These are phyloP conservation scores for Pythium vanterpoolii DNA, from an alignment of 352 stramenopile genomes.

Conservation along the genomic window DNA sequence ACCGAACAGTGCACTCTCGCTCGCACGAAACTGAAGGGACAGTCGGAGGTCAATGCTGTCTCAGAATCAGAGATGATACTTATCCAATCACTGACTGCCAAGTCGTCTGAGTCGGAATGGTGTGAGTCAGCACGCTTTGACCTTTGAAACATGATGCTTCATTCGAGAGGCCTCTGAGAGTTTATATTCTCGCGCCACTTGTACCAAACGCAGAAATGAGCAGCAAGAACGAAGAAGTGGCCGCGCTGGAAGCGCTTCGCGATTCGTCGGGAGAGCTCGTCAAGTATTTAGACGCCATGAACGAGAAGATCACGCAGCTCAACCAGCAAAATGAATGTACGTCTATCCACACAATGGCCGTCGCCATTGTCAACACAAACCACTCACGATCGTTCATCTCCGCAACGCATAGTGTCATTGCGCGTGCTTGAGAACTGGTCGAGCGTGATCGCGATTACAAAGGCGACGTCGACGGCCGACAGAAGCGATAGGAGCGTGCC, in stretches of 20 bases:
- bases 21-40: slow-evolving; percentile 1
- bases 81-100: slow-evolving; percentile 10
- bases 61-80: slow-evolving; percentile 17
- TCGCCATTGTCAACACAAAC: neutral
- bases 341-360: slow-evolving; percentile 7
- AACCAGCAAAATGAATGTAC: slow-evolving; percentile 82
- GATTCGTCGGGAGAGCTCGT: slow-evolving; percentile 77
- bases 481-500: slow-evolving; percentile 23
- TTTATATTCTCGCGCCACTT: slow-evolving; percentile 14
- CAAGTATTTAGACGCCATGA: slow-evolving; percentile 70
- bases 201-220: slow-evolving; percentile 13
- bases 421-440: slow-evolving; percentile 82
- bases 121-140: slow-evolving; percentile 19
- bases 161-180: neutral
- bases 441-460: slow-evolving; percentile 73
- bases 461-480: slow-evolving; percentile 31
- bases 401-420: slow-evolving; percentile 44
- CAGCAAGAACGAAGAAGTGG: slow-evolving; percentile 73
- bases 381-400: neutral
- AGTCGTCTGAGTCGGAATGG: slow-evolving; percentile 2
- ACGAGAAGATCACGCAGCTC: slow-evolving; percentile 67
- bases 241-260: slow-evolving; percentile 70
- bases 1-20: neutral
- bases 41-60: neutral
- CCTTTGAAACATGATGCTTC: slow-evolving; percentile 13